Base-by-base conservation (phyloP, 75 land plant species). In the Adiantum capillusveneris region DNA sequence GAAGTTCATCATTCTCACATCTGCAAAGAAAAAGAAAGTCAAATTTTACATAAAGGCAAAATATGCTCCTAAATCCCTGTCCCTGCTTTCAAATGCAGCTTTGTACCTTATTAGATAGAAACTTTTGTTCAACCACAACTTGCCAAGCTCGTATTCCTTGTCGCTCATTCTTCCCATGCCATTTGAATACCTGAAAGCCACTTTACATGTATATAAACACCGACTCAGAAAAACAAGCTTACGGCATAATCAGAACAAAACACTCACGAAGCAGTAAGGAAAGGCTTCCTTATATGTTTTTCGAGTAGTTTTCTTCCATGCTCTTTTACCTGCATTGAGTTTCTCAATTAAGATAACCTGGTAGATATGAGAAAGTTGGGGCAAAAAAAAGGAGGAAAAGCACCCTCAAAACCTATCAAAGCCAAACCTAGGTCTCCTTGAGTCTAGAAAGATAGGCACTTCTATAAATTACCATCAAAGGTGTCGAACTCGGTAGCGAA, bases 271-370 rank as follows among this genome's bases (percentile, higher is more conserved):
- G 74, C 79, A 66, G 73, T 63, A 31, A 94, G 90, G 65, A 94
- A 94, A 7, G 98, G 98, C 52, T 86, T 91, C 55, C 59, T 66
- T 7, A 81, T 43, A 53, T 79, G 75, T 58, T 94, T 94, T 70
- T 94, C 98, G 45, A 94, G 65, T 60, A 94, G 88, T 70, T 94
- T 94, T 53, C 96, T 80, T 42, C 85, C 98, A 76, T 94, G 96
- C 51, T 94, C 98, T n/a, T 67, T 72, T 42, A 89, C 95, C 95
- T 89, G 58, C n/a, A 70, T 29, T 6, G 44, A n/a, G 14, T 9
- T 9, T 41, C 9, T 41, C 43, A 41, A 41, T n/a, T n/a, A n/a
- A n/a, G n/a, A n/a, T n/a, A n/a, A n/a, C n/a, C n/a, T n/a, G n/a
- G n/a, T n/a, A n/a, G n/a, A n/a, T n/a, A n/a, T n/a, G n/a, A n/a